Evolutionary conservation across 805 yeast species (phyloP).

Genomic region (Dipodascus geniculatus): DNA sequence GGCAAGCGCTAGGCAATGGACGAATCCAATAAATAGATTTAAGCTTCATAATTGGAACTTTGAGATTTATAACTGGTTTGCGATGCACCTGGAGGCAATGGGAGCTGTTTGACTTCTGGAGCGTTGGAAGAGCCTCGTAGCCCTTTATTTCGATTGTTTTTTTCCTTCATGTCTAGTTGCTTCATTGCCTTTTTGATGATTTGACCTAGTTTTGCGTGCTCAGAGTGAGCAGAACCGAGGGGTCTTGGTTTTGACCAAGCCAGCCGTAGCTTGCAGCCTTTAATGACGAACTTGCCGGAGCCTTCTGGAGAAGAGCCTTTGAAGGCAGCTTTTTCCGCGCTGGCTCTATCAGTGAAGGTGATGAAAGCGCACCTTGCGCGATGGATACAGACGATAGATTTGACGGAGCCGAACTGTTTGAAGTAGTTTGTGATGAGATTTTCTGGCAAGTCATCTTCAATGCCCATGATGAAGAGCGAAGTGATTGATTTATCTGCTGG

Average conservation of each 20-base stretch:
- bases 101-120: not conserved
- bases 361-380: constrained; percentile 54
- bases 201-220: constrained; percentile 15
- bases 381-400: constrained; percentile 40
- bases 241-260: constrained; percentile 22
- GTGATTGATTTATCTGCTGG: constrained; percentile 34
- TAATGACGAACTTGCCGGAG: constrained; percentile 18
- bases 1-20: constrained; percentile 4
- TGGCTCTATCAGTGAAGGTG: constrained; percentile 35
- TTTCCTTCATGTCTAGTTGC: constrained; percentile 1
- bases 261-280: constrained; percentile 20
- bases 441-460: constrained; percentile 55
- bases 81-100: constrained; percentile 1
- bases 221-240: constrained; percentile 15
- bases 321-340: constrained; percentile 36
- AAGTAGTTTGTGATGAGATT: constrained; percentile 44
- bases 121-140: not conserved
- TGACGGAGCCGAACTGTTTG: constrained; percentile 35
- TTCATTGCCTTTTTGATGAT: constrained; percentile 14
- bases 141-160: not conserved
- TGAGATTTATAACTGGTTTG: not conserved
- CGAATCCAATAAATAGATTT: constrained; percentile 2
- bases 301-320: constrained; percentile 4
- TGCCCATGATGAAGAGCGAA: constrained; percentile 66
- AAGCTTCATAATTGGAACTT: not conserved